These are phyloP conservation scores for Rhizoctonia solani DNA, from an alignment of 1,284 basidiomycete genomes.

Conservation along the genomic window DNA sequence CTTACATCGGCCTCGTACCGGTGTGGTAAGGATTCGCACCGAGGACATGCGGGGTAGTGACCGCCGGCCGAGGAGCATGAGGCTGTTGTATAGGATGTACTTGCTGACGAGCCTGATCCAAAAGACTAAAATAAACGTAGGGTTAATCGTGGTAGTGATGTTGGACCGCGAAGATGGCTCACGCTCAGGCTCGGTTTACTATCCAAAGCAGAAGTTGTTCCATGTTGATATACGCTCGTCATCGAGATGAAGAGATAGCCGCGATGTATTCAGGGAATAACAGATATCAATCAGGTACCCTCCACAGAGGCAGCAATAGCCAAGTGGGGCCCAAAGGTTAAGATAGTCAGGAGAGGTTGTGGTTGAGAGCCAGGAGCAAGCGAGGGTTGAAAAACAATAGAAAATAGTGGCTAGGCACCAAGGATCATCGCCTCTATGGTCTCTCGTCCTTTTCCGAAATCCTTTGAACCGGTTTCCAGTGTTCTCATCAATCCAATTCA, in stretches of 20 bases:
- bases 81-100: slow-evolving; percentile 26
- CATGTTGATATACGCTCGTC: slow-evolving; percentile 24
- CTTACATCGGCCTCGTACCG: slow-evolving; percentile 30
- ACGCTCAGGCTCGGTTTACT: slow-evolving; percentile 28
- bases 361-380: background rate
- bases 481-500: slow-evolving; percentile 21
- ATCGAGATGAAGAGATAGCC: background rate
- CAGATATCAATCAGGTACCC: too few relatives aligned
- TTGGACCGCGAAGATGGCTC: background rate
- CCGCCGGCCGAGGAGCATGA: slow-evolving; percentile 13
- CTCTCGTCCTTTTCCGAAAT: slow-evolving; percentile 6
- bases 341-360: slow-evolving; percentile 1
- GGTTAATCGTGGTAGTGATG: slow-evolving; percentile 8
- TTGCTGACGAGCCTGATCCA: slow-evolving; percentile 25
- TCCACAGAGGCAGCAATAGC: background rate
- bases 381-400: slow-evolving; percentile 22
- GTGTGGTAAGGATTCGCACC: slow-evolving; percentile 23
- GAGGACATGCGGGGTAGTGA: slow-evolving; percentile 32
- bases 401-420: slow-evolving; percentile 19
- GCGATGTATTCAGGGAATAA: too few relatives aligned
- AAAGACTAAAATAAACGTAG: slow-evolving; percentile 17
- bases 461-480: slow-evolving; percentile 29
- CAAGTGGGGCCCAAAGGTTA: background rate
- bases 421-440: slow-evolving; percentile 14
- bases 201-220: slow-evolving; percentile 16